These are phyloP conservation scores for Draba incana DNA, from an alignment of 345 rosid genomes.

Conservation along the genomic window DNA sequence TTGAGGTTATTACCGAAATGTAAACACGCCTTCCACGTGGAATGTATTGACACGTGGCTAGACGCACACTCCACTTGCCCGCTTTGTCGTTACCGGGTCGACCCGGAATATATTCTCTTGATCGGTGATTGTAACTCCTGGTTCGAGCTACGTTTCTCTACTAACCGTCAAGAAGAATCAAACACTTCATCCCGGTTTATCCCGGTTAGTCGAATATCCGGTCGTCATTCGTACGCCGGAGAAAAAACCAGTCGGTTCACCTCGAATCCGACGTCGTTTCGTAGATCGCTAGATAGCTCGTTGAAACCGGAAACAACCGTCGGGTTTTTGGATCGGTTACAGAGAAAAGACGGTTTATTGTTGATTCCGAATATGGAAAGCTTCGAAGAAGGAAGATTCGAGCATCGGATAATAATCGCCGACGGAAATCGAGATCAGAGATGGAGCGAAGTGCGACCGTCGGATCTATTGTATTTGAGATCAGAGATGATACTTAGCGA, in stretches of 20 bases:
- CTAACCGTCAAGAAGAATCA: constrained; percentile 10
- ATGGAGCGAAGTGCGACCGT: constrained; percentile 80
- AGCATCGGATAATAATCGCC: constrained; percentile 76
- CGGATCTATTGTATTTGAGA: constrained; percentile 68
- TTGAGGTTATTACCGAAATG: constrained; percentile 79
- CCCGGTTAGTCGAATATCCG: constrained; percentile 53
- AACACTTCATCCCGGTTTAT: constrained; percentile 12
- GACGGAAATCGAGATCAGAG: constrained; percentile 46
- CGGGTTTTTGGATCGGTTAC: constrained; percentile 54
- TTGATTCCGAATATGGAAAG: constrained; percentile 39
- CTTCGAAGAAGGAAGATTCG: constrained; percentile 52
- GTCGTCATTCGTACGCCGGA: constrained; percentile 77
- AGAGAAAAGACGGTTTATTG: constrained; percentile 68
- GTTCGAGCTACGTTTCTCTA: constrained; percentile 34
- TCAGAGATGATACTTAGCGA: constrained; percentile 75
- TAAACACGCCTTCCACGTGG: constrained; percentile 91
- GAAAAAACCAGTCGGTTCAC: constrained; percentile 36
- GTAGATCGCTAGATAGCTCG: constrained; percentile 63
- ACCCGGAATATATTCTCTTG: constrained; percentile 85
- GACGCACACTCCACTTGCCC: constrained; percentile 96
- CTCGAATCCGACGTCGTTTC: constrained; percentile 37
- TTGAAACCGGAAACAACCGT: constrained; percentile 40
- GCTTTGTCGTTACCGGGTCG: constrained; percentile 86
- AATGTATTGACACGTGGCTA: constrained; percentile 96
- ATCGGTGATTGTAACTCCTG: constrained; percentile 45